Percentiles rank a stretch among this genome's conserved stretches.
phyloP scores from a whole-genome alignment of 2,329 filamentous ascomycete genomes.

The Neospermospora avenae region DNA sequence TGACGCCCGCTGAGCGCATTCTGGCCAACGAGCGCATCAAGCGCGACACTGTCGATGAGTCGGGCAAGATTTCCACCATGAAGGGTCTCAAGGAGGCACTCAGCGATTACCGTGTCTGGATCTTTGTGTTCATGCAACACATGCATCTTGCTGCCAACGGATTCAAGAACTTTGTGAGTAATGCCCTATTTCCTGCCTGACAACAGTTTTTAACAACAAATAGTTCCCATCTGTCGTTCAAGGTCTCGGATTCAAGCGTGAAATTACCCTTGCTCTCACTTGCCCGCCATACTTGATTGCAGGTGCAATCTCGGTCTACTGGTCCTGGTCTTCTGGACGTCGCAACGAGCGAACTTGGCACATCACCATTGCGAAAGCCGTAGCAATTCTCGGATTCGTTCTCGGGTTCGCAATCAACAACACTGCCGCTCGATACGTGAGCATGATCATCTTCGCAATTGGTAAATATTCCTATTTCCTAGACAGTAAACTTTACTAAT shows the following conservation, averaged over 20 bases:
- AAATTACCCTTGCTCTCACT: constrained; percentile 22
- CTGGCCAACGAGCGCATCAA: constrained; percentile 15
- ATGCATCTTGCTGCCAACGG: constrained; percentile 43
- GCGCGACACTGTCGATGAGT: constrained; percentile 35
- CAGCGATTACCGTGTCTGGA: constrained; percentile 42
- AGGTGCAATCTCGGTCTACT: constrained; percentile 5
- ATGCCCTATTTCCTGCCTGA: not conserved
- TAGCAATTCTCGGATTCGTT: constrained; percentile 20
- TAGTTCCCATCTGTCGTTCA: constrained; percentile 29
- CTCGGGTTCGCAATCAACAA: constrained; percentile 9
- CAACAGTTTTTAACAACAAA: not conserved
- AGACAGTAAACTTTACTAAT: too few relatives aligned
- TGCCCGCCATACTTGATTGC: constrained; percentile 18
- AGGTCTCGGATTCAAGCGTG: constrained; percentile 30
- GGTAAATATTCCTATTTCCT: not conserved
- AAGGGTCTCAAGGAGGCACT: constrained; percentile 42
- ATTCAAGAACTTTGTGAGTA: constrained; percentile 29
- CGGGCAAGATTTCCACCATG: constrained; percentile 31
- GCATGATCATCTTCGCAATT: constrained; percentile 18
- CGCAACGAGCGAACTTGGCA: constrained; percentile 22
- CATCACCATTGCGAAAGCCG: constrained; percentile 14
- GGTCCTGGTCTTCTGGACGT: constrained; percentile 13
- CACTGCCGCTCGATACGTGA: constrained; percentile 16
- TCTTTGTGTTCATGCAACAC: constrained; percentile 46
- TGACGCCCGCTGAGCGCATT: constrained; percentile 19